Conservation (phyloP, 164 flowering plant genomes). For the Sedum album region DNA sequence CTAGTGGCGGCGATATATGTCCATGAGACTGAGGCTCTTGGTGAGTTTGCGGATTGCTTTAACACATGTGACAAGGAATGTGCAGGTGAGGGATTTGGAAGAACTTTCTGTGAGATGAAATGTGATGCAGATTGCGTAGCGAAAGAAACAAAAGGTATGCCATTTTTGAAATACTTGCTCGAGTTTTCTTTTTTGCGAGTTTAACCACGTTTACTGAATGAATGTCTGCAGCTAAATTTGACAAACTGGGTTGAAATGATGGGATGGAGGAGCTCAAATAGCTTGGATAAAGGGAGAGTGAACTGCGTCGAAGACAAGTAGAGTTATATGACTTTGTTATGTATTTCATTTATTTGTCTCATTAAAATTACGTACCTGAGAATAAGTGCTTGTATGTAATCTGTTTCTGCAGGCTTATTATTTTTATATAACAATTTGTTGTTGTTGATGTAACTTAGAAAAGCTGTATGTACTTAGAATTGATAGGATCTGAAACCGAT, state of each 20-base stretch:
- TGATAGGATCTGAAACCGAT: too few species aligned
- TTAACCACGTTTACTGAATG: neutral
- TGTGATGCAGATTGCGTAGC: slow-evolving; percentile 17
- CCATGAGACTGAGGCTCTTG: neutral
- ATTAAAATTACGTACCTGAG: too few species aligned
- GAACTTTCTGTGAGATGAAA: slow-evolving; percentile 21
- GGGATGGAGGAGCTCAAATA: too few species aligned
- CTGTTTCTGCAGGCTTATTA: too few species aligned
- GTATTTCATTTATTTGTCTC: too few species aligned
- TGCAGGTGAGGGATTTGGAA: slow-evolving; percentile 1
- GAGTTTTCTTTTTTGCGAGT: neutral
- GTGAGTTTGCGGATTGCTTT: slow-evolving; percentile 2
- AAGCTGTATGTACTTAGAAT: too few species aligned
- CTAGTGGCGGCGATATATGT: neutral
- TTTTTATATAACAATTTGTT: too few species aligned
- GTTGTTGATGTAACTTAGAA: too few species aligned
- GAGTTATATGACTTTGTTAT: too few species aligned
- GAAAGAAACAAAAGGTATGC: slow-evolving; percentile 6
- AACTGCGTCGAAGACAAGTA: too few species aligned
- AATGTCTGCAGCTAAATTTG: neutral
- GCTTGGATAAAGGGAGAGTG: too few species aligned
- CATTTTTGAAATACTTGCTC: neutral
- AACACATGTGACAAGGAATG: slow-evolving; percentile 12
- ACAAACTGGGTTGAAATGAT: neutral
- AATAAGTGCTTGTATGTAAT: slow-evolving; percentile 13